Base-by-base conservation (phyloP, 768 basidiomycete species). In the Boletus barrowsii region DNA sequence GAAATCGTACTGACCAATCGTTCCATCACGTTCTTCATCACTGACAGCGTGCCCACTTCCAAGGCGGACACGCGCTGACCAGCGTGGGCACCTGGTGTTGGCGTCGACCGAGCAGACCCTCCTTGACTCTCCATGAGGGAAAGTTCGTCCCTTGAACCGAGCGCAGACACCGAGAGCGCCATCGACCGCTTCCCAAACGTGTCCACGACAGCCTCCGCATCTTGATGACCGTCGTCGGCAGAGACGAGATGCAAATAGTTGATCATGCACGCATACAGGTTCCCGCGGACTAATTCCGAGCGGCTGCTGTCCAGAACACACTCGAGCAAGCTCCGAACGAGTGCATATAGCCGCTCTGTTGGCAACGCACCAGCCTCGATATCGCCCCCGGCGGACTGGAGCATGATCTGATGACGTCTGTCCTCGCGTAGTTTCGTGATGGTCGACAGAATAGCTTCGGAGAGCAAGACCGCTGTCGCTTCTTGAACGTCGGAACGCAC, bases 371-470 rank as follows among this genome's bases (percentile, higher is more conserved):
- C 83, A 2, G 83, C 81, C 33, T 82, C 83, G 5, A 79, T 73
- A 57, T 86, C 83, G 3, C 83, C 82, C 13, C 80, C 80, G 5
- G 83, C 77, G 0, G 87, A 83, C 55, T 87, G 86, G 1, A 89
- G 68, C 47, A 86, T 74, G 29, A 84, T 63, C 57, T 92, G 87
- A 53, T 87, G 81, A 24, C 82, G 83, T 48, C 88, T 73, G 57
- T 91, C 90, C 69, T 93, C 90, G 8, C 93, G 82, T n/a, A 98
- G 72, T 63, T 92, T 93, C 14, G 93, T 93, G 56, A 93, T 87
- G 6, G 86, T 79, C 0, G 92, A 88, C 22, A 98, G 68, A 6
- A 90, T 79, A 0, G 84, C 82, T 62, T 96, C 93, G 2, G 92
- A 88, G 9, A 98, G 77, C 4, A 95, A 72, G n/a, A 94, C 79